These are phyloP conservation scores for Cladosporium oxysporum DNA, from an alignment of 2,329 filamentous ascomycete species.

Conservation along the genomic window DNA sequence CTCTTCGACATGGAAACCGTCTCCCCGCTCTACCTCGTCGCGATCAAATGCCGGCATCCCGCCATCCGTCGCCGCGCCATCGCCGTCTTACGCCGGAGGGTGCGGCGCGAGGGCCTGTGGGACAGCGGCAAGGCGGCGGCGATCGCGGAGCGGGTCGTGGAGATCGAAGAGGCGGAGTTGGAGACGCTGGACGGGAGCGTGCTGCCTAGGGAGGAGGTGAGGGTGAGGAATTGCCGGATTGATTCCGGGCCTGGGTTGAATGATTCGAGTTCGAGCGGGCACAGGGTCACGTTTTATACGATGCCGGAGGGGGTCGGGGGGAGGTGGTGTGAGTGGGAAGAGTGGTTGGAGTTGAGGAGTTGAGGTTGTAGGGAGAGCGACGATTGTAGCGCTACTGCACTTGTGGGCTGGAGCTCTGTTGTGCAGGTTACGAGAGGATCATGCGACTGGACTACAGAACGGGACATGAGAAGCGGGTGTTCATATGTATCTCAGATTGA, in stretches of 20 bases:
- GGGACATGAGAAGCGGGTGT: neutral
- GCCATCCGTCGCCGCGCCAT: conserved; percentile 28
- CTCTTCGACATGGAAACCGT: conserved; percentile 33
- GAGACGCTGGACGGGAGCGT: conserved; percentile 19
- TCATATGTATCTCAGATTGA: too few species aligned
- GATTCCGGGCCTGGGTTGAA: conserved; percentile 16
- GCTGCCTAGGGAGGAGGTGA: conserved; percentile 22
- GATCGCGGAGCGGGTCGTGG: conserved; percentile 24
- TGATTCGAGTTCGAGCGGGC: conserved; percentile 9
- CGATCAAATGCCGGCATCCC: conserved; percentile 31
- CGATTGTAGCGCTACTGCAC: too few species aligned
- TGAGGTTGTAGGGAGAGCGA: neutral
- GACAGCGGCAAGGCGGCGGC: conserved; percentile 24
- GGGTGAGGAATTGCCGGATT: conserved; percentile 24
- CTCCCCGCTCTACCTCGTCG: conserved; percentile 29
- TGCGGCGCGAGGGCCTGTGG: conserved; percentile 29
- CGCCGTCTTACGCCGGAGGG: conserved; percentile 23
- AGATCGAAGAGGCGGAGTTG: conserved; percentile 25
- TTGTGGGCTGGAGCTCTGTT: too few species aligned
- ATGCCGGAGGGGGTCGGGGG: conserved; percentile 23
- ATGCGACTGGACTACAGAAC: neutral
- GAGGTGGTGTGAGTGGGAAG: conserved; percentile 23
- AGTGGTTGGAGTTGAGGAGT: conserved; percentile 19
- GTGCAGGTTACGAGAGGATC: neutral
- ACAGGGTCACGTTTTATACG: conserved; percentile 23